phyloP scores from a whole-genome alignment of 176 grass and related monocot species.

The Saccharum officinarum region DNA sequence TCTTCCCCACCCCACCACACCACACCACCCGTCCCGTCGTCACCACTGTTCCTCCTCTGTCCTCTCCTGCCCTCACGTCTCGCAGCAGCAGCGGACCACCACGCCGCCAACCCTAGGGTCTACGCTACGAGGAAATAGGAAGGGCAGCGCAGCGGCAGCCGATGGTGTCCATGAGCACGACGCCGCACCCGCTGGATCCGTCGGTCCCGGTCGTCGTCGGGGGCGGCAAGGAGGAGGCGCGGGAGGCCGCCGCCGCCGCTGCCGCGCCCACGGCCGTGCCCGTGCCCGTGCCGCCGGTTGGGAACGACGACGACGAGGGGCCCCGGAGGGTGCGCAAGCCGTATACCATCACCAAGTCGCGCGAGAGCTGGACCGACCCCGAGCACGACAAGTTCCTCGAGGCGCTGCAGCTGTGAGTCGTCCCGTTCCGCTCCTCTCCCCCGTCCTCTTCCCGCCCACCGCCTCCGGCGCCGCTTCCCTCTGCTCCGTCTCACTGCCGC shows the following conservation, averaged over 20 bases:
- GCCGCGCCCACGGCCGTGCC: background rate
- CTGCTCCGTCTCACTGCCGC: background rate
- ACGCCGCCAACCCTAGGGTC: background rate
- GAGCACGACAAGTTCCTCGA: slow-evolving; percentile 63
- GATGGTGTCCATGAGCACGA: slow-evolving; percentile 15
- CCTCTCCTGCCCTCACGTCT: background rate
- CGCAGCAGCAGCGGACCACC: background rate
- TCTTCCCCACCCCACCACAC: too few species aligned
- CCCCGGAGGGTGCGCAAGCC: slow-evolving; percentile 36
- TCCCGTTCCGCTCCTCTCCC: too few species aligned
- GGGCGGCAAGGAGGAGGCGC: background rate
- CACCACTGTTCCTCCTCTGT: background rate
- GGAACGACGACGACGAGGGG: background rate
- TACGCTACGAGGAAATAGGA: background rate
- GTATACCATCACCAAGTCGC: slow-evolving; percentile 48
- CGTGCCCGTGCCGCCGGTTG: background rate
- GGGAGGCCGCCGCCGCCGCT: background rate
- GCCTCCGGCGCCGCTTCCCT: background rate
- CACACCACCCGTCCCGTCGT: too few species aligned
- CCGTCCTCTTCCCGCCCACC: background rate
- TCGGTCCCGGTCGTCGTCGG: background rate
- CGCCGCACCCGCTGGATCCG: slow-evolving; percentile 9
- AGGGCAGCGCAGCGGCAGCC: too few species aligned
- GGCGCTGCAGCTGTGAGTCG: slow-evolving; percentile 48
- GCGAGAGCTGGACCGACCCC: slow-evolving; percentile 55